Base-by-base conservation (phyloP, 2,329 filamentous ascomycete species). In the Cordyceps militaris region DNA sequence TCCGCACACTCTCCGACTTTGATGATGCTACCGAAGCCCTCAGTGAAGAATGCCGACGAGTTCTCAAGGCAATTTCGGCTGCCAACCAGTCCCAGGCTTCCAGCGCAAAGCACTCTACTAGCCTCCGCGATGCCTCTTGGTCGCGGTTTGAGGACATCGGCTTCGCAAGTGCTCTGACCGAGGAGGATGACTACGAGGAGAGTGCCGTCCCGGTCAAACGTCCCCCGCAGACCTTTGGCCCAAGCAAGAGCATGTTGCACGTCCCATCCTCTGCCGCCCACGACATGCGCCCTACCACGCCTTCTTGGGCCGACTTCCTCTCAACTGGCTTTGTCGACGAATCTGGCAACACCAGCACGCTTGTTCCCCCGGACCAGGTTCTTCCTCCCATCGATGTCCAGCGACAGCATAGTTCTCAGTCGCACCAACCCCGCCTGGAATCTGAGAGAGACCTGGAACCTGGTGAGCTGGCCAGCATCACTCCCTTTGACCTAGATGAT, bases 231-330 rank as follows among this genome's bases (percentile, higher is more conserved):
- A 50, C 55, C 8, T 57, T 57, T 57, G 47, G 55, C 10, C 55
- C 55, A 10, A 57, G 55, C 46, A 50, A 23, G 28, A 57, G 55
- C 36, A 43, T 57, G 55, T 10, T 36, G 8, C 43, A 19, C 21
- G 28, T 83, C 6, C 84, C 91, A 16, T 80, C 82, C 6, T 89
- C 89, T 10, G 82, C 82, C 53, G 80, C 73, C n/a, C 80, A 80
- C 44, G 83, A 87, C 47, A 91, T 83, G 36, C 83, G 94, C 59
- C 94, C 94, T 1, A 97, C 91, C 0, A 99, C 94, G 1, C 94
- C 94, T 1, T 97, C 94, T 0, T 99, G 94, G 94, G 94, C 94
- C 3, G 94, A 99, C 70, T 99, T 99, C 70, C 79, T 99, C 59
- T 96, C 91, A 1, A 91, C 91, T 43, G 94, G 94, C 1, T 99